These are phyloP conservation scores for Alternaria arborescens DNA, from an alignment of 2,329 filamentous ascomycete genomes.

Conservation along the genomic window DNA sequence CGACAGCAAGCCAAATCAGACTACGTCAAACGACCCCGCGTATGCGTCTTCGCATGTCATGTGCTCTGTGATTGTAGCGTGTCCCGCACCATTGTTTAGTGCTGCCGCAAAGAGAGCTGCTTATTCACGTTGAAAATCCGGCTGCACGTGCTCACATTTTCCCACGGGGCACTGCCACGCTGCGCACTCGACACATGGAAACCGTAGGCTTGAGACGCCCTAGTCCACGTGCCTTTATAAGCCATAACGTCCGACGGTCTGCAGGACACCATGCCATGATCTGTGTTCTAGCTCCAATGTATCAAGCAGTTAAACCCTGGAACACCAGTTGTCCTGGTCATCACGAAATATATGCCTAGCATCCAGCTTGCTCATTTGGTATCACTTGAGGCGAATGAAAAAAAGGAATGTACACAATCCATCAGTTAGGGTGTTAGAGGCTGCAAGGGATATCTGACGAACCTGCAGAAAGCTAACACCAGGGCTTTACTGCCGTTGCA, in stretches of 20 bases:
- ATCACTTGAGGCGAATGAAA: neutral
- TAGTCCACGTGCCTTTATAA: neutral
- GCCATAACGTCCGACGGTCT: neutral
- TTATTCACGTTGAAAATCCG: neutral
- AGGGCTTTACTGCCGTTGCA: neutral
- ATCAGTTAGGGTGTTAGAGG: neutral
- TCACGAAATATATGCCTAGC: neutral
- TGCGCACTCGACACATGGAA: neutral
- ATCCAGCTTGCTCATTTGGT: neutral
- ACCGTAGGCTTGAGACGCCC: neutral
- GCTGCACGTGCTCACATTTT: neutral
- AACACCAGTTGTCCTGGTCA: neutral
- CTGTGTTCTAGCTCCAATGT: neutral
- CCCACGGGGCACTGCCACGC: neutral
- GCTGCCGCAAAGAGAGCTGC: neutral
- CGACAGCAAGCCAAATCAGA: conserved; percentile 31
- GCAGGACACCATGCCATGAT: neutral
- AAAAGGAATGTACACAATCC: neutral
- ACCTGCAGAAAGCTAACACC: neutral
- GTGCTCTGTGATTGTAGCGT: neutral
- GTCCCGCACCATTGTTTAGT: neutral
- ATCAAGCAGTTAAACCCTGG: neutral
- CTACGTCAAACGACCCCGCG: conserved; percentile 6
- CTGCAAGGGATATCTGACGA: neutral
- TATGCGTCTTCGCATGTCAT: conserved; percentile 1